Percentiles rank a stretch among this genome's conserved stretches.
phyloP scores from a whole-genome alignment of 805 yeast genomes.

The Ogataea pilisensis region DNA sequence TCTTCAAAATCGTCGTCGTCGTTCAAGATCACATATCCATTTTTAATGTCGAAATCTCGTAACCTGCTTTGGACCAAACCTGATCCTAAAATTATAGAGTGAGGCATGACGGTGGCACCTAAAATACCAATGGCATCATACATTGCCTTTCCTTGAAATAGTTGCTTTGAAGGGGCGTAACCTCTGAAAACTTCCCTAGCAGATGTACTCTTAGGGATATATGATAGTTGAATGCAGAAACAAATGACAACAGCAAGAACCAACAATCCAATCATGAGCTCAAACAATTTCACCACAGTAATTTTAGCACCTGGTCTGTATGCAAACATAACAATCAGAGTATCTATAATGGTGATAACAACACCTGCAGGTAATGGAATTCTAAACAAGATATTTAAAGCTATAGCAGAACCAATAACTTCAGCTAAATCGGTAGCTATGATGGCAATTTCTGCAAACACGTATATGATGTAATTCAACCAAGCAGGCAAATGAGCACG shows the following conservation, averaged over 20 bases:
- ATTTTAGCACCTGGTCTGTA: constrained; percentile 42
- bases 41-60: constrained; percentile 39
- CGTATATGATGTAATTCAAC: constrained; percentile 37
- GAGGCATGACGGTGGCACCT: constrained; percentile 53
- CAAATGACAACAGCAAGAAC: constrained; percentile 42
- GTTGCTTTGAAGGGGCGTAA: constrained; percentile 38
- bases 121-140: constrained; percentile 44
- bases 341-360: constrained; percentile 41
- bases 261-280: constrained; percentile 38
- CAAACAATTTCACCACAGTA: constrained; percentile 39
- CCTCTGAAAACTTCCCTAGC: constrained; percentile 38
- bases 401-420: constrained; percentile 50
- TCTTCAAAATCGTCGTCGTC: constrained; percentile 31
- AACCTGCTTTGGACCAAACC: constrained; percentile 47
- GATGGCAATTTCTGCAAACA: constrained; percentile 45
- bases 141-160: constrained; percentile 40
- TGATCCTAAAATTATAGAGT: constrained; percentile 44
- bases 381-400: constrained; percentile 40
- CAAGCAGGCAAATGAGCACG: constrained; percentile 37
- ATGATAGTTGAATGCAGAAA: constrained; percentile 41
- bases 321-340: constrained; percentile 42
- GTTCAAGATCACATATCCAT: constrained; percentile 29
- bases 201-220: constrained; percentile 27
- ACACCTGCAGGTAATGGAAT: constrained; percentile 50
- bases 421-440: constrained; percentile 52